Conservation (phyloP, 768 basidiomycete genomes). For the Rhodotorula paludigena region DNA sequence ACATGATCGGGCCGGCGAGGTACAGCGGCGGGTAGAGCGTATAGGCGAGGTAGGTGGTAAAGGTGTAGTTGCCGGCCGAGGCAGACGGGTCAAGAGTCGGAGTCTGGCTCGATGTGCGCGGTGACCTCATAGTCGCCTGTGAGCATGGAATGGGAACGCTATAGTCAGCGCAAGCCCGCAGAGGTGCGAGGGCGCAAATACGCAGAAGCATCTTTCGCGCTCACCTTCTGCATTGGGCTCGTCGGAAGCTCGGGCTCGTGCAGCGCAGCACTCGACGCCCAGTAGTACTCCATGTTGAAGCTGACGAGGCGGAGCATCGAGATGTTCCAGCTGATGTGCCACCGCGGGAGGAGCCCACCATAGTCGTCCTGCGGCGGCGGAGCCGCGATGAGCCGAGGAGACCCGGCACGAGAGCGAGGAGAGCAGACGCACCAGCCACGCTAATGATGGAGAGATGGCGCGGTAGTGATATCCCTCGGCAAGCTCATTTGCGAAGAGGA, state of each 20-base stretch:
- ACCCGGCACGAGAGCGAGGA: not conserved
- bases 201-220: not conserved
- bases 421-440: constrained; percentile 55
- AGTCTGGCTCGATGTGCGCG: constrained; percentile 28
- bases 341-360: constrained; percentile 73
- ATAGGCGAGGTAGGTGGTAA: constrained; percentile 72
- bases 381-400: not conserved
- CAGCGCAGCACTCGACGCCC: constrained; percentile 53
- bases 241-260: not conserved
- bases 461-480: constrained; percentile 69
- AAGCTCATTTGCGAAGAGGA: constrained; percentile 73
- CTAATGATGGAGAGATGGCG: constrained; percentile 51
- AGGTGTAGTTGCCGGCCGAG: constrained; percentile 57
- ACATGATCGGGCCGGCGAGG: constrained; percentile 91
- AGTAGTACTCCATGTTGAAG: constrained; percentile 88
- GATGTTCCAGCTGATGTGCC: constrained; percentile 93
- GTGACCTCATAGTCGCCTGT: too few species aligned
- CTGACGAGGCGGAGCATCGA: constrained; percentile 90
- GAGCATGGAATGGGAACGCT: too few species aligned
- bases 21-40: constrained; percentile 89
- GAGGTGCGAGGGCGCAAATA: too few species aligned
- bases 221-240: constrained; percentile 3
- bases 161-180: too few species aligned
- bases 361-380: constrained; percentile 46
- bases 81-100: constrained; percentile 58